Conservation (phyloP, 495 filamentous ascomycete genomes). For the Talaromyces wortmannii region DNA sequence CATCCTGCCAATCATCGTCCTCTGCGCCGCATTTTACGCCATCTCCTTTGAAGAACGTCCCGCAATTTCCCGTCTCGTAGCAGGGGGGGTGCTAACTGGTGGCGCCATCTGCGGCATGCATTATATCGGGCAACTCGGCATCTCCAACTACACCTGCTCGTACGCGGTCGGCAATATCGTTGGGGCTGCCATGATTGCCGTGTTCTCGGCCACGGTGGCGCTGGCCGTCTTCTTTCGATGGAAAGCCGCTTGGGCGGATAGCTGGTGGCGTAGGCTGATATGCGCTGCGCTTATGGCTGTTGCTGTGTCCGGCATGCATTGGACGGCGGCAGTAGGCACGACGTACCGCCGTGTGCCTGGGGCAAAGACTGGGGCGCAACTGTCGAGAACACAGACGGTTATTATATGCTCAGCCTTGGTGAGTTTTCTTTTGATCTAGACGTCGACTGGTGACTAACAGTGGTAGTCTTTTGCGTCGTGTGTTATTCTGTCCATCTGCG, state of each 20-base stretch:
- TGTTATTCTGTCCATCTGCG: constrained; percentile 47
- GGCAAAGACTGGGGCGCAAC: constrained; percentile 19
- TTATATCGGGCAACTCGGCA: constrained; percentile 78
- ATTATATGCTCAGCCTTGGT: constrained; percentile 62
- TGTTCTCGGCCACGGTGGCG: constrained; percentile 58
- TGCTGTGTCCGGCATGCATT: constrained; percentile 84
- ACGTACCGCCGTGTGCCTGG: constrained; percentile 42
- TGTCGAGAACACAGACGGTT: constrained; percentile 50
- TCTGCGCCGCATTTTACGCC: constrained; percentile 64
- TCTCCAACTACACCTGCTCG: constrained; percentile 62
- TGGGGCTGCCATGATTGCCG: constrained; percentile 65
- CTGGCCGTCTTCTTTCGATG: constrained; percentile 72
- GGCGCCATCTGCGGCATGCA: constrained; percentile 81
- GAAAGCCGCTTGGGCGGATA: constrained; percentile 69
- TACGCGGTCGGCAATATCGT: constrained; percentile 54
- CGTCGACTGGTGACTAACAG: too few species aligned
- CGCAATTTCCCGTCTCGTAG: constrained; percentile 47
- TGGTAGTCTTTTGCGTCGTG: constrained; percentile 53
- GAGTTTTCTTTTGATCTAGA: constrained; percentile 12
- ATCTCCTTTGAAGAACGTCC: constrained; percentile 50
- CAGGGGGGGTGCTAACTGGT: constrained; percentile 63
- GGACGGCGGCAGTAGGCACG: constrained; percentile 71
- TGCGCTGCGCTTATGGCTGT: constrained; percentile 62
- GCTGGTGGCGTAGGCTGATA: constrained; percentile 63
- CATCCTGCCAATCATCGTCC: constrained; percentile 69